Evolutionary conservation across 495 filamentous ascomycete species (phyloP).

Genomic region (Aspergillus nanangensis): DNA sequence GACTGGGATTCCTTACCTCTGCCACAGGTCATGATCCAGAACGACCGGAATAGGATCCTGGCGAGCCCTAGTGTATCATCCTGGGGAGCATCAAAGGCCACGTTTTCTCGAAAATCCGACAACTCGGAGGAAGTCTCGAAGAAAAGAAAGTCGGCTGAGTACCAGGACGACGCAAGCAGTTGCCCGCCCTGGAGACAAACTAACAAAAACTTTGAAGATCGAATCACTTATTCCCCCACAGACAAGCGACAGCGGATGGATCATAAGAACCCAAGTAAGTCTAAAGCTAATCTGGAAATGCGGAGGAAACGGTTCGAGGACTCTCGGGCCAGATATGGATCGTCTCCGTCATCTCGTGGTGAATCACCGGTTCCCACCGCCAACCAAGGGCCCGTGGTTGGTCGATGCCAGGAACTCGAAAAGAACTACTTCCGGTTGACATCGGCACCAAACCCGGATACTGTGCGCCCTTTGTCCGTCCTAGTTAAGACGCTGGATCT

Average conservation of each 20-base stretch:
- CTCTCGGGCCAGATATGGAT: constrained; percentile 45
- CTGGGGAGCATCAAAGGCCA: constrained; percentile 27
- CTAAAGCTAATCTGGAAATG: constrained; percentile 80
- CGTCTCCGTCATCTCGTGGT: constrained; percentile 43
- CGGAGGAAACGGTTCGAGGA: constrained; percentile 81
- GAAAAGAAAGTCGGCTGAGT: constrained; percentile 80
- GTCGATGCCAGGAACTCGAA: constrained; percentile 78
- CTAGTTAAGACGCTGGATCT: constrained; percentile 80
- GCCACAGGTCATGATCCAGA: constrained; percentile 81
- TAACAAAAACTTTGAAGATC: constrained; percentile 69
- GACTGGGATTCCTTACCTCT: constrained; percentile 82
- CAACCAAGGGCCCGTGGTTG: constrained; percentile 74
- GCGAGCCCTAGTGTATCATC: constrained; percentile 34
- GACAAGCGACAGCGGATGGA: constrained; percentile 59
- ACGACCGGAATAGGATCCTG: constrained; percentile 55
- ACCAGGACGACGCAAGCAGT: constrained; percentile 38
- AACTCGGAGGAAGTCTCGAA: constrained; percentile 33
- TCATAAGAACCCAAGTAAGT: constrained; percentile 69
- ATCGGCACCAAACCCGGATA: constrained; percentile 75
- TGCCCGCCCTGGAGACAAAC: constrained; percentile 71
- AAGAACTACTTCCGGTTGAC: constrained; percentile 95
- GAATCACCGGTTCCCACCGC: constrained; percentile 54
- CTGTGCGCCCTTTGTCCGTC: constrained; percentile 79
- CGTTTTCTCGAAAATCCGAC: constrained; percentile 22
- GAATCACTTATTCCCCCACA: constrained; percentile 58